Conservation (phyloP, 2,329 filamentous ascomycete species). For the Ceratocystis destructans region DNA sequence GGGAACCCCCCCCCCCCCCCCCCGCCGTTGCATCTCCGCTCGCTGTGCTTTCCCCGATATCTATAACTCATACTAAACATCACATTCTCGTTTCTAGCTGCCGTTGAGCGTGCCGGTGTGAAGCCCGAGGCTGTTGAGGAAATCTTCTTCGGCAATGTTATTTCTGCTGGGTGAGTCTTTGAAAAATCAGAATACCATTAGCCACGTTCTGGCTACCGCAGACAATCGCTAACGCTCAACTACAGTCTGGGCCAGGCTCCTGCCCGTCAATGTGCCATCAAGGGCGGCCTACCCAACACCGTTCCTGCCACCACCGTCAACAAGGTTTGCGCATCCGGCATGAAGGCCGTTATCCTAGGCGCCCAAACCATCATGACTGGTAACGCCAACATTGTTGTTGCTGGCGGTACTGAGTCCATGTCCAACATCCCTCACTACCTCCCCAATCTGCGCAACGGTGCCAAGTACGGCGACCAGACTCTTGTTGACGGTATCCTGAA, state of each 20-base stretch:
- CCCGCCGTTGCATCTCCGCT: background rate
- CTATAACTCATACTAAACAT: constrained; percentile 17
- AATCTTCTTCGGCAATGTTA: constrained; percentile 95
- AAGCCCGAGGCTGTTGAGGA: constrained; percentile 86
- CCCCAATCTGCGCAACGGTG: constrained; percentile 67
- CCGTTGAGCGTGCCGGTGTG: constrained; percentile 73
- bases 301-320: constrained; percentile 88
- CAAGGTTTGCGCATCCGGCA: constrained; percentile 93
- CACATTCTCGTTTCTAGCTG: constrained; percentile 35
- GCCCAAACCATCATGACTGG: constrained; percentile 97
- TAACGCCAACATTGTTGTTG: constrained; percentile 82
- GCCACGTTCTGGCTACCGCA: constrained; percentile 18
- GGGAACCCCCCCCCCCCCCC: background rate
- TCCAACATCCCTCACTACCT: constrained; percentile 96
- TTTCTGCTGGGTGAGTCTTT: constrained; percentile 69
- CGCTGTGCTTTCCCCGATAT: background rate
- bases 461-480: constrained; percentile 85
- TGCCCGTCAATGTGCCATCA: constrained; percentile 82
- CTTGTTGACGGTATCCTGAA: constrained; percentile 85
- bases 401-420: constrained; percentile 95
- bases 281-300: constrained; percentile 67
- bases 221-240: constrained; percentile 14
- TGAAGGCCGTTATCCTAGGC: constrained; percentile 89
- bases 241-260: constrained; percentile 85
- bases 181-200: background rate